Evolutionary conservation across 1,139 yeast species (phyloP).

Genomic region (Wickerhamiella infanticola): DNA sequence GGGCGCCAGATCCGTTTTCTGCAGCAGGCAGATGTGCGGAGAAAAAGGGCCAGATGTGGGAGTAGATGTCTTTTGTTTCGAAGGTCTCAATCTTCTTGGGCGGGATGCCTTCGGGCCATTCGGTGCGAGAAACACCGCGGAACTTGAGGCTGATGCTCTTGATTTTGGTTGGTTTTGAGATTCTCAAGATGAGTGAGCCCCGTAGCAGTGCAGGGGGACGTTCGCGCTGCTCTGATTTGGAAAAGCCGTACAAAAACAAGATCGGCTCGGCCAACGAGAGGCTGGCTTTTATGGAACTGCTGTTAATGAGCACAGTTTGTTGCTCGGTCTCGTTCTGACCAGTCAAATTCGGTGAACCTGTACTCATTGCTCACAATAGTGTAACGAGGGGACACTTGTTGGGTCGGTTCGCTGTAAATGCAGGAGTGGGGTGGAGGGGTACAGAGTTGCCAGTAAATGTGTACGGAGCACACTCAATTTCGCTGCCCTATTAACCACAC

Average conservation of each 20-base stretch:
- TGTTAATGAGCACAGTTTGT: not conserved
- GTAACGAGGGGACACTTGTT: too few species aligned
- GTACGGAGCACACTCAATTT: too few species aligned
- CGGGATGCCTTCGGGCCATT: slow-evolving; percentile 98
- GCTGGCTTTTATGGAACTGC: not conserved
- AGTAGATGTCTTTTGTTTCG: slow-evolving; percentile 51
- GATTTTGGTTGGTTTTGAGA: slow-evolving; percentile 60
- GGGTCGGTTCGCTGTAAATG: too few species aligned
- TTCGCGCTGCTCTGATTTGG: slow-evolving; percentile 43
- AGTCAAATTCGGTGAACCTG: too few species aligned
- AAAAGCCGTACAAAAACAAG: slow-evolving; percentile 71
- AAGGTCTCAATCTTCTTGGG: slow-evolving; percentile 56
- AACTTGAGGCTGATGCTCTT: slow-evolving; percentile 53
- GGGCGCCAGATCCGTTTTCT: slow-evolving; percentile 32
- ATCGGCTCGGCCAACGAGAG: slow-evolving; percentile 54
- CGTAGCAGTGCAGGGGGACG: slow-evolving; percentile 72
- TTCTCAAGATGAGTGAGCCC: slow-evolving; percentile 61
- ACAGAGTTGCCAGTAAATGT: too few species aligned
- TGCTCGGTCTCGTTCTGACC: not conserved
- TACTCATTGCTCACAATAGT: too few species aligned
- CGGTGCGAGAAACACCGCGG: slow-evolving; percentile 65
- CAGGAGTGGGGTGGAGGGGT: too few species aligned
- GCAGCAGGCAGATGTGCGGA: slow-evolving; percentile 28
- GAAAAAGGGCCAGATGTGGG: slow-evolving; percentile 90
- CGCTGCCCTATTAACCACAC: too few species aligned